phyloP scores from a whole-genome alignment of 2,329 filamentous ascomycete genomes.

The Nakataea oryzae region DNA sequence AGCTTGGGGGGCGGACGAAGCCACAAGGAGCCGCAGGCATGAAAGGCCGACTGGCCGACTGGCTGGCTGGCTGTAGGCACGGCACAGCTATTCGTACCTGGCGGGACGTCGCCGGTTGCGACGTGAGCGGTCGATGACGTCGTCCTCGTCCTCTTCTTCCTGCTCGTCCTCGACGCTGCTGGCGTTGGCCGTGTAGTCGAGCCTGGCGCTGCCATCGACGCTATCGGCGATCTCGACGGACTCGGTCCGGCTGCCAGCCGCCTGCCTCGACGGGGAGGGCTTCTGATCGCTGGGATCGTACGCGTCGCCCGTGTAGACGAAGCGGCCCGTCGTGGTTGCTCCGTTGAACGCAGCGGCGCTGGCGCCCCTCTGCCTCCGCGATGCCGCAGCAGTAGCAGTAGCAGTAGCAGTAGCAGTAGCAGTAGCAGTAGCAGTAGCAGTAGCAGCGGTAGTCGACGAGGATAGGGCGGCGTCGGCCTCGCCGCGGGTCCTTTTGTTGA shows the following conservation, averaged over 20 bases:
- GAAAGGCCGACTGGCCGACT: no score
- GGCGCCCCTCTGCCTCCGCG: neutral
- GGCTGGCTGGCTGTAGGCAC: no score
- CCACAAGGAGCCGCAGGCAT: no score
- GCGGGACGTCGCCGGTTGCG: neutral
- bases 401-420: no score
- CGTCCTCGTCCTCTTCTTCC: constrained; percentile 1
- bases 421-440: neutral
- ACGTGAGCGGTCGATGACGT: neutral
- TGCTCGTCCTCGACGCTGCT: neutral
- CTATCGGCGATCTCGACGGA: neutral
- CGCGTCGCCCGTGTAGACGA: neutral
- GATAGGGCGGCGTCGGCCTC: neutral
- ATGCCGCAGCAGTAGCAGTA: neutral
- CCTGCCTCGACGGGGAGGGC: neutral
- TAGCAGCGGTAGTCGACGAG: neutral
- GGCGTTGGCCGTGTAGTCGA: neutral
- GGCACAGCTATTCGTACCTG: neutral
- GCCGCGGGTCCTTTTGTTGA: neutral
- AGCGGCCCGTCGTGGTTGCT: neutral
- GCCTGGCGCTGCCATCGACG: neutral
- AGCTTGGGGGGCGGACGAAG: no score
- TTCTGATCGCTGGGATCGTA: neutral
- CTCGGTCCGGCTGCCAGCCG: neutral
- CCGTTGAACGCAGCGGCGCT: neutral